Evolutionary conservation across 2,329 filamentous ascomycete species (phyloP), one percentile per base, ranked within the genome.

Genomic region (Aspergillus unguis): DNA sequence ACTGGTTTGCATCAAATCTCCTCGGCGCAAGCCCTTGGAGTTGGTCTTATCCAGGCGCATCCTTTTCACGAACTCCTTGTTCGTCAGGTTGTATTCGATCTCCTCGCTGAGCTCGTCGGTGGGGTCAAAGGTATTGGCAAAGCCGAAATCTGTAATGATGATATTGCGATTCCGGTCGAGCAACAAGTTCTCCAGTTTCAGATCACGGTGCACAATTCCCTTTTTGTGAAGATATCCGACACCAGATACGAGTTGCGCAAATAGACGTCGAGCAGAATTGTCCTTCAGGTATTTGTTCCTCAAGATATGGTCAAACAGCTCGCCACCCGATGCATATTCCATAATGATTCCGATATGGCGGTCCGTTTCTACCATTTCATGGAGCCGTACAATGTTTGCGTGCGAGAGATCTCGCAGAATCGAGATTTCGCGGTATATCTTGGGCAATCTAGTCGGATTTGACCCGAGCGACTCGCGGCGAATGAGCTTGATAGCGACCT

Each of bases 111-210:
- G 80, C 69, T 96, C 91, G 66, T 99, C 94, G 33, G 79, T 76
- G 0, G 94, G 84, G 66, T 96, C 88, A 67, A 99, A 99, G 0
- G 92, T 97, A 73, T 99, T 99, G 62, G 94, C 94, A 70, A 99
- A 99, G 17, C 94, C 94, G 73, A 99, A 99, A 74, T 99, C 94
- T 11, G 94, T 99, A 68, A 99, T 99, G 75, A 99, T 99, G 67
- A 99, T 97, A 77, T 99, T 99, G 58, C 91, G 87, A 69, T 99
- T 96, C 58, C 92, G 87, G 73, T 99, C 94, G 47, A 99, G 81
- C 35, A 99, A 81, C 64, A 99, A 72, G 67, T 99, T 99, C 75
- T 99, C 94, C 43, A 99, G 80, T 75, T 99, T 99, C 60, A 99
- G 75, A 75, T 99, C 94, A 65, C 94, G 86, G 71, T 99, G 94